Base-by-base conservation (phyloP, 768 basidiomycete species). In the Suillus fuscotomentosus region DNA sequence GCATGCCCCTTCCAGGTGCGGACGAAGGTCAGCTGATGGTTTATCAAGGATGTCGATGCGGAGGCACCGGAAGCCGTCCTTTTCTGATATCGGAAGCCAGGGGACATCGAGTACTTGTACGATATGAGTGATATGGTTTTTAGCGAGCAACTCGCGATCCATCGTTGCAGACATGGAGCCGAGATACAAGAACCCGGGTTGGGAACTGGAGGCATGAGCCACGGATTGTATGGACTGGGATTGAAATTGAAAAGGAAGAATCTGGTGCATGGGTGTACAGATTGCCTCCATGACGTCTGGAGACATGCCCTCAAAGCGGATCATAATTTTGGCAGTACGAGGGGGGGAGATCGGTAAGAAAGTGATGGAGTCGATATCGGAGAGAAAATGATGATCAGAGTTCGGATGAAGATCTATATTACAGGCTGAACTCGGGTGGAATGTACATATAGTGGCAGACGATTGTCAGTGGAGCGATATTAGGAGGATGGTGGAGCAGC, bases 231-330 rank as follows among this genome's bases (percentile, higher is more conserved):
- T 67, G 5, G 70, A 56, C 4, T 66, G 45, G 22, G 60, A 55
- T 8, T 71, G 69, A 59, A 74, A 66, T n/a, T 60, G 76, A 39
- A 83, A 61, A 10, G 78, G 81, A 14, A 91, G 79, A 70, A 92
- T 85, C 67, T 84, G 83, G 76, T 92, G 90, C 91, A 92, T 91
- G 0, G 91, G 91, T 0, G 90, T 92, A 78, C 90, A 91, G 87
- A 92, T 90, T 8, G 91, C 88, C 73, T 91, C 88, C 83, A 89
- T 86, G 57, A 92, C 88, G 70, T 91, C 90, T 36, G 86, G 84
- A 14, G 90, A 82, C 66, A 92, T 79, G 62, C 81, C 84, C 74
- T 92, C 90, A 81, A 92, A 91, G 61, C 90, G 86, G 72, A 92
- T 92, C 90, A 92, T 92, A 27, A 36, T 38, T 64, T n/a, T 48